Evolutionary conservation across 345 rosid genomes (phyloP).

Genomic region (Anacardium occidentale): DNA sequence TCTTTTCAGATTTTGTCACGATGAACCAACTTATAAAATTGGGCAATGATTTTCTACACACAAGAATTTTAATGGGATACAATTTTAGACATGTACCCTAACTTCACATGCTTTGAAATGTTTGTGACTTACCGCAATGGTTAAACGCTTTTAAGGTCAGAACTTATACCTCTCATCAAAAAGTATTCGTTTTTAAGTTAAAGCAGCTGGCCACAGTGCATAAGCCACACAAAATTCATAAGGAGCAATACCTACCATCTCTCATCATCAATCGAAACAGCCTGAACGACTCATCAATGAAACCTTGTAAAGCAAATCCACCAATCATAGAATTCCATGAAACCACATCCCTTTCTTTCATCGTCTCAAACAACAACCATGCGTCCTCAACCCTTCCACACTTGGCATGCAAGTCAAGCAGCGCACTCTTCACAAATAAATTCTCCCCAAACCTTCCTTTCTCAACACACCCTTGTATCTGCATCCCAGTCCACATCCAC

Average conservation of each 20-base stretch:
- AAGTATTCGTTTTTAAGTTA: background rate
- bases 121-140: background rate
- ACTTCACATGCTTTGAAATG: background rate
- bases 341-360: conserved; percentile 47
- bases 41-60: background rate
- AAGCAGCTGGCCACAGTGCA: background rate
- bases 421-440: conserved; percentile 55
- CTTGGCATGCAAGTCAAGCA: conserved; percentile 57
- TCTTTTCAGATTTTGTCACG: background rate
- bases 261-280: conserved; percentile 51
- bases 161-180: background rate
- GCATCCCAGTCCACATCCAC: conserved; percentile 47
- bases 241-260: conserved; percentile 45
- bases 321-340: conserved; percentile 68
- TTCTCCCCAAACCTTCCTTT: conserved; percentile 46
- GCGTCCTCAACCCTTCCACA: conserved; percentile 53
- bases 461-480: conserved; percentile 57
- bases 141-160: background rate
- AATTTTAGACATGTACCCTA: background rate
- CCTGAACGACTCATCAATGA: conserved; percentile 39
- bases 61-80: background rate
- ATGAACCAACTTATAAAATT: background rate
- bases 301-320: conserved; percentile 44
- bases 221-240: background rate
- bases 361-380: conserved; percentile 43